Percentiles rank a stretch among this genome's conserved stretches.
Evolutionary conservation across 2,329 filamentous ascomycete species (phyloP).

Genomic region (Bipolaris bicolor): DNA sequence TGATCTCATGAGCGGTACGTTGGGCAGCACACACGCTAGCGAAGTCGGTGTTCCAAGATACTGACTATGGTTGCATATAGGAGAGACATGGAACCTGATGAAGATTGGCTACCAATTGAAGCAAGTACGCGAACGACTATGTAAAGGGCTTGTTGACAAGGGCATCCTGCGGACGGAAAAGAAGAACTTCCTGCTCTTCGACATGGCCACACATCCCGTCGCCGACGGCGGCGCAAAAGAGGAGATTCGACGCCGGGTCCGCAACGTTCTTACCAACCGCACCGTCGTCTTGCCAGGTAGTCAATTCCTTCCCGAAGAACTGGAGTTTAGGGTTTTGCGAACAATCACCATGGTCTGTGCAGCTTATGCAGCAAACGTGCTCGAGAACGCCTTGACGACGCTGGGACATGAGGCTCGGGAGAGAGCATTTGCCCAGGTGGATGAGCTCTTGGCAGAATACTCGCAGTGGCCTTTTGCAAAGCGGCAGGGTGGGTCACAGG

Average conservation of each 20-base stretch:
- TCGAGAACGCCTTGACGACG: slow-evolving; percentile 95
- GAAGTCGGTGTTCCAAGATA: slow-evolving; percentile 1
- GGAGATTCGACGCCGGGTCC: slow-evolving; percentile 90
- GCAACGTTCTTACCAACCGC: slow-evolving; percentile 89
- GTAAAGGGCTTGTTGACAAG: slow-evolving; percentile 98
- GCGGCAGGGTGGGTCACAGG: slow-evolving; percentile 74
- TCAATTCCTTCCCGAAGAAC: slow-evolving; percentile 89
- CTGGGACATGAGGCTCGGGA: slow-evolving; percentile 94
- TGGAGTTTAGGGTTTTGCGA: slow-evolving; percentile 91
- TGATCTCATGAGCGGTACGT: slow-evolving; percentile 93
- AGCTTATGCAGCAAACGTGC: slow-evolving; percentile 95
- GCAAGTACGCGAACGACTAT: slow-evolving; percentile 95
- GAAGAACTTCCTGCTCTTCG: slow-evolving; percentile 98
- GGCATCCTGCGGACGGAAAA: slow-evolving; percentile 98
- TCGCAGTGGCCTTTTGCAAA: slow-evolving; percentile 96
- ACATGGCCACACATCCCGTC: slow-evolving; percentile 99
- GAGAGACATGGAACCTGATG: slow-evolving; percentile 99
- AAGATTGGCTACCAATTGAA: slow-evolving; percentile 99
- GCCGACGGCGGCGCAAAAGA: slow-evolving; percentile 97
- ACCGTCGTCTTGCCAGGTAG: slow-evolving; percentile 87
- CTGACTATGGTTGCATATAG: slow-evolving; percentile 56
- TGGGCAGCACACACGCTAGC: background rate
- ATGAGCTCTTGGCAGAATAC: slow-evolving; percentile 93
- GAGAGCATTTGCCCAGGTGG: slow-evolving; percentile 93
- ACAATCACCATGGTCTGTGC: slow-evolving; percentile 97